Base-by-base conservation (phyloP, 352 stramenopile genomes). In the Pythium insidiosum region DNA sequence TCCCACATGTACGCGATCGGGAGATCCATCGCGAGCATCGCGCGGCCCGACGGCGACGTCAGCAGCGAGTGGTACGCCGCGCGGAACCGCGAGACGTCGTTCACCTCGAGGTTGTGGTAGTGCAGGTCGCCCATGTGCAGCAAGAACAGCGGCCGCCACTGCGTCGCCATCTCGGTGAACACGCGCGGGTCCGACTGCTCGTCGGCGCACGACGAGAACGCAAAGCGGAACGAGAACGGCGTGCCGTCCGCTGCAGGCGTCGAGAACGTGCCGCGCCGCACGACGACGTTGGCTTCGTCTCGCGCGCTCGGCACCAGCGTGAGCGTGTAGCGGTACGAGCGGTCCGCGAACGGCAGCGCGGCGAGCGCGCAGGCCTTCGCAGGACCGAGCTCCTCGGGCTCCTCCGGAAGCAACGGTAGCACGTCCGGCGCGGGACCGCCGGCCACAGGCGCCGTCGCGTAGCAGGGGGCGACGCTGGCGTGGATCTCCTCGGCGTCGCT, bases 1-100 rank as follows among this genome's bases (percentile, higher is more conserved):
- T 93, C 79, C 76, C 79, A 95, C 81, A 94, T 95, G 55, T 95
- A 94, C 13, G 65, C 77, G 43, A 95, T 84, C 3, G 84, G 83
- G 6, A 94, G 42, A 31, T 91, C 63, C 77, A 91, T 91, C 10
- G 43, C 68, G n/a, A 89, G 47, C 78, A 94, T 88, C 12, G 73
- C 72, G 31, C 59, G 53, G 12, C 80, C 80, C 0, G 77, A 55
- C 5, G 75, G 73, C 2, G 75, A 89, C 23, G 71, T 58, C 48
- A 93, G 88, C 10, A 94, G 68, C 20, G 66, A 82, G 43, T 82
- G 38, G 38, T 88, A 94, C 9, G 69, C 76, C 34, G 53, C 33
- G 25, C 78, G 66, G 45, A 90, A 94, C 7, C 39, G 53, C 10
- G 51, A 25, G 0, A 82, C 58, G 48, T 89, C 64, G 47, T 95